Base-by-base conservation (phyloP, 139 green algal genomes). In the Coelastrella sp. region DNA sequence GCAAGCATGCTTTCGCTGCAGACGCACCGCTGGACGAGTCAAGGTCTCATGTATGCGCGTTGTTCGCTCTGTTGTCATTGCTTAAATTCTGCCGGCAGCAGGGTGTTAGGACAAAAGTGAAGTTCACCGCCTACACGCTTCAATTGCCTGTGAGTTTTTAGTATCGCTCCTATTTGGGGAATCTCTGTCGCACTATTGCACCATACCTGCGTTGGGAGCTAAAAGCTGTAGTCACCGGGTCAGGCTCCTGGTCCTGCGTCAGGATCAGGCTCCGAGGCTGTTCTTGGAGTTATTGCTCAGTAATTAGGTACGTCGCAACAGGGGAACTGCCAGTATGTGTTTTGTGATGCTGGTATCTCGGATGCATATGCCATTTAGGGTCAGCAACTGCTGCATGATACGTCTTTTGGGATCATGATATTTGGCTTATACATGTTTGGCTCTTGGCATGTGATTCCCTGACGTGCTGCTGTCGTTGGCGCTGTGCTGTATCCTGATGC, bases 401-500 rank as follows among this genome's bases (percentile, higher is more conserved):
- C 14, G 13, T 22, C 17, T n/a, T 8, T 8, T 23, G 22, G 6
- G 14, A 7, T 76, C 17, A 7, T 32, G 3, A 76, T 32, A 76
- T 32, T 23, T 76, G 14, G 61, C 61, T 19, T 71, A 13, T 3
- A 71, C 14, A 10, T 3, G 11, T 13, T 10, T 13, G 61, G 1
- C 11, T 13, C 61, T 5, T 71, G 61, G 14, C 61, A 76, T 23
- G 6, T 76, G 17, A n/a, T 76, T 22, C 16, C 68, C 8, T 76
- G 0, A 92, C 90, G 56, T 89, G 79, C 80, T 94, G 47, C 80
- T 82, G 84, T 75, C 93, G 91, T 77, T 74, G 66, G 85, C 94
- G 90, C 11, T 89, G 88, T 73, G 91, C 90, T 57, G 91, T 92
- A 93, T 14, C 14, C 90, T 13, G 17, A 47, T 16, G 68, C 83